Conservation (phyloP, 2,329 filamentous ascomycete species). For the Amylocarpus encephaloides region DNA sequence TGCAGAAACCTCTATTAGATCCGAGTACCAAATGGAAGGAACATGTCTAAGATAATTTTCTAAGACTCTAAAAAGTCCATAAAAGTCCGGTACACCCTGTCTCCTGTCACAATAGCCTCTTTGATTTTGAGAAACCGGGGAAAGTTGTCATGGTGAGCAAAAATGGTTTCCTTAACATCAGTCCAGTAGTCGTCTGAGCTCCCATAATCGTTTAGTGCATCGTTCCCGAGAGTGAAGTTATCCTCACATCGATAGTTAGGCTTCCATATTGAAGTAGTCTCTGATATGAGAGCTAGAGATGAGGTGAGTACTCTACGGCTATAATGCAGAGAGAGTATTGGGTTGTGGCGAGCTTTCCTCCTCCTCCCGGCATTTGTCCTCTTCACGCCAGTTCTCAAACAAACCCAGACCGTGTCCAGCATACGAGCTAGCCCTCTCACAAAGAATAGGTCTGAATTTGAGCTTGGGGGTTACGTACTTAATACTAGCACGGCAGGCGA, state of each 20-base stretch:
- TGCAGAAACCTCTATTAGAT: background rate
- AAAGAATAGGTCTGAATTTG: conserved; percentile 5
- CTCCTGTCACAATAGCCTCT: background rate
- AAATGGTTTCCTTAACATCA: background rate
- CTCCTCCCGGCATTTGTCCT: background rate
- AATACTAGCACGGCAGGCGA: background rate
- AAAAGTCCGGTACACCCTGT: background rate
- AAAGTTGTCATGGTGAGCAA: background rate
- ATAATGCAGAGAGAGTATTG: conserved; percentile 4
- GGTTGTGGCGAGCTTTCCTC: background rate
- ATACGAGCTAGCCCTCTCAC: conserved; percentile 7
- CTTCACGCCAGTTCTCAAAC: conserved; percentile 8
- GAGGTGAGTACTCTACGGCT: conserved; percentile 3
- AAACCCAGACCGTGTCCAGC: conserved; percentile 7
- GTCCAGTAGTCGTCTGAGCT: conserved; percentile 2
- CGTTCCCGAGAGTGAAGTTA: conserved; percentile 7
- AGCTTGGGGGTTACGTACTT: conserved; percentile 2
- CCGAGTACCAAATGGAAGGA: background rate
- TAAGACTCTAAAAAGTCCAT: background rate
- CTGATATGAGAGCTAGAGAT: background rate
- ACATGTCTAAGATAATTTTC: background rate
- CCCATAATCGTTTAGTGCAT: background rate
- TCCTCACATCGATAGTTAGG: conserved; percentile 6
- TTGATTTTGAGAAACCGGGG: background rate
- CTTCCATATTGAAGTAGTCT: background rate